Percentiles rank a stretch among this genome's conserved stretches.
Evolutionary conservation across 768 basidiomycete species (phyloP).

Genomic region (Russula virescens): DNA sequence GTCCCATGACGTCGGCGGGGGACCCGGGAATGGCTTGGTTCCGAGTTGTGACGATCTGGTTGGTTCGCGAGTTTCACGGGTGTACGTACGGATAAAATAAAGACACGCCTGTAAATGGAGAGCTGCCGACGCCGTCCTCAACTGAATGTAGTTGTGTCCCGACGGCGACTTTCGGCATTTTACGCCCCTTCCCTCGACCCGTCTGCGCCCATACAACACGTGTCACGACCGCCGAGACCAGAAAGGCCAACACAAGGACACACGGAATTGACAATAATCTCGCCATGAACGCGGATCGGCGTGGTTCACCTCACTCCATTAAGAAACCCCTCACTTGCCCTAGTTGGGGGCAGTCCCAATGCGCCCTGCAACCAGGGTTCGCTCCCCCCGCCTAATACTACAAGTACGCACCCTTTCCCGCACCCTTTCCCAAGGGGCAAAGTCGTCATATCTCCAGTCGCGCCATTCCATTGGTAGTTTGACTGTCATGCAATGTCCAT

Average conservation of each 20-base stretch:
- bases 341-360: background rate
- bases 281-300: background rate
- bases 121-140: background rate
- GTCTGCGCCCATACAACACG: background rate
- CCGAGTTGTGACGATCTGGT: background rate
- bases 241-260: background rate
- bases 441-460: background rate
- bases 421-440: background rate
- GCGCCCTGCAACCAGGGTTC: background rate
- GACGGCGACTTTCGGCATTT: constrained; percentile 16
- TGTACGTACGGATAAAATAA: background rate
- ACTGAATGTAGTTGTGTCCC: background rate
- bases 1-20: too few relatives aligned
- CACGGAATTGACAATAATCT: too few relatives aligned
- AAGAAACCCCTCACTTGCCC: background rate
- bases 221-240: background rate
- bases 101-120: background rate
- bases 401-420: background rate
- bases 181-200: constrained; percentile 5
- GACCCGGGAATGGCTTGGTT: background rate
- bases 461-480: background rate
- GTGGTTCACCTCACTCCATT: too few relatives aligned
- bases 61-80: background rate
- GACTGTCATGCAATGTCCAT: background rate
- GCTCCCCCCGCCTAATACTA: background rate